Evolutionary conservation across 345 rosid genomes (phyloP).

Genomic region (Luvunga scandens): DNA sequence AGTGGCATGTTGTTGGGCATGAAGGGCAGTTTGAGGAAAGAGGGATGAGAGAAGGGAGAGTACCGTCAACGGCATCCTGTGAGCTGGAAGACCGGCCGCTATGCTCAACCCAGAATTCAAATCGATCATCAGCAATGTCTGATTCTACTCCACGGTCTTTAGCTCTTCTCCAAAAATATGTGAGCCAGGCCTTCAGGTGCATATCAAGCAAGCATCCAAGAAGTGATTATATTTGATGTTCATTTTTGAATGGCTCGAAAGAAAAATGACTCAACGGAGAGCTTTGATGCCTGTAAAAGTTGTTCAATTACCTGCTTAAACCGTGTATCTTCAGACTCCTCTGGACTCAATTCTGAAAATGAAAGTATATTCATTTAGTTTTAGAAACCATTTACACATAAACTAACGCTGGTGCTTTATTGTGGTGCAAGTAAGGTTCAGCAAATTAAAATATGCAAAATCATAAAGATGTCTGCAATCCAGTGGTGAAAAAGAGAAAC

Average conservation of each 20-base stretch:
- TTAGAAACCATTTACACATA: too few species aligned
- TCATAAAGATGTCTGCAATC: too few species aligned
- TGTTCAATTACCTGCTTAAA: conserved; percentile 68
- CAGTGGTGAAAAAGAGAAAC: not conserved
- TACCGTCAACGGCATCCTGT: conserved; percentile 89
- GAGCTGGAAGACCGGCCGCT: conserved; percentile 44
- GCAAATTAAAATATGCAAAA: too few species aligned
- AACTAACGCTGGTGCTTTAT: too few species aligned
- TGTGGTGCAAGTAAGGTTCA: too few species aligned
- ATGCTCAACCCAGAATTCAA: conserved; percentile 65
- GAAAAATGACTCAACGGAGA: not conserved
- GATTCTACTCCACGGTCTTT: conserved; percentile 58
- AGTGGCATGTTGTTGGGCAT: too few species aligned
- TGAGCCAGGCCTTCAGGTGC: conserved; percentile 71
- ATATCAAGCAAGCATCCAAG: not conserved
- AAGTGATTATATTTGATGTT: not conserved
- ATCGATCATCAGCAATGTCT: conserved; percentile 77
- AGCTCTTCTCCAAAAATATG: conserved; percentile 88
- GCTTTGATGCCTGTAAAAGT: too few species aligned
- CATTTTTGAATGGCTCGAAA: not conserved
- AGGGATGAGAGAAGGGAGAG: not conserved
- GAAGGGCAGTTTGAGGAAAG: too few species aligned
- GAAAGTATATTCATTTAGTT: too few species aligned
- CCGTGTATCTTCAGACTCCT: conserved; percentile 72
- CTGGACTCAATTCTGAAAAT: conserved; percentile 22